Evolutionary conservation across 2,329 filamentous ascomycete species (phyloP).

Genomic region (Chrysosporium keratinophilum): DNA sequence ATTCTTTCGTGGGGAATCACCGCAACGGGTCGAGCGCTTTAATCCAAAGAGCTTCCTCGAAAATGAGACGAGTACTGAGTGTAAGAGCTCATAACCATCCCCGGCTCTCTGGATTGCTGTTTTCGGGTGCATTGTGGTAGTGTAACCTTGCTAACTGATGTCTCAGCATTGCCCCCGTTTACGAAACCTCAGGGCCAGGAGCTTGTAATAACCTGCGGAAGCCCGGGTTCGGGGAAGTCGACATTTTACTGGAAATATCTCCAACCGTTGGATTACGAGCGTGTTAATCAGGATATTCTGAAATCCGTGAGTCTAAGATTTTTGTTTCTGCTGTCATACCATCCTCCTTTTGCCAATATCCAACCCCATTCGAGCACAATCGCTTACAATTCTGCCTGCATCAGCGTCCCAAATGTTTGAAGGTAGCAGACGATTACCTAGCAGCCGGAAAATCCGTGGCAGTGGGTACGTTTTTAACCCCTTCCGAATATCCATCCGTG

Average conservation of each 20-base stretch:
- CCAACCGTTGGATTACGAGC: constrained; percentile 65
- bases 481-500: background rate
- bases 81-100: constrained; percentile 22
- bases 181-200: constrained; percentile 58
- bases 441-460: constrained; percentile 57
- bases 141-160: constrained; percentile 4
- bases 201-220: constrained; percentile 76
- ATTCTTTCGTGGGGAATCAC: constrained; percentile 63
- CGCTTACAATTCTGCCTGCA: constrained; percentile 3
- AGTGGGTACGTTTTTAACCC: constrained; percentile 51
- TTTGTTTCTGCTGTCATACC: constrained; percentile 13
- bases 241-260: constrained; percentile 76
- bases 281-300: constrained; percentile 82
- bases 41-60: constrained; percentile 53
- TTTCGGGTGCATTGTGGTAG: background rate
- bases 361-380: background rate
- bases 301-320: constrained; percentile 51
- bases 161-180: constrained; percentile 26
- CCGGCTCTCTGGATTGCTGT: background rate
- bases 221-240: constrained; percentile 82
- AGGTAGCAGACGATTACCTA: constrained; percentile 58
- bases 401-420: constrained; percentile 55
- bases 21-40: constrained; percentile 61
- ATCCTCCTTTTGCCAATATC: constrained; percentile 1
- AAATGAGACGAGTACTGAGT: constrained; percentile 22